Evolutionary conservation across 1,139 yeast genomes (phyloP).

Genomic region (Kodamaea alishanica): DNA sequence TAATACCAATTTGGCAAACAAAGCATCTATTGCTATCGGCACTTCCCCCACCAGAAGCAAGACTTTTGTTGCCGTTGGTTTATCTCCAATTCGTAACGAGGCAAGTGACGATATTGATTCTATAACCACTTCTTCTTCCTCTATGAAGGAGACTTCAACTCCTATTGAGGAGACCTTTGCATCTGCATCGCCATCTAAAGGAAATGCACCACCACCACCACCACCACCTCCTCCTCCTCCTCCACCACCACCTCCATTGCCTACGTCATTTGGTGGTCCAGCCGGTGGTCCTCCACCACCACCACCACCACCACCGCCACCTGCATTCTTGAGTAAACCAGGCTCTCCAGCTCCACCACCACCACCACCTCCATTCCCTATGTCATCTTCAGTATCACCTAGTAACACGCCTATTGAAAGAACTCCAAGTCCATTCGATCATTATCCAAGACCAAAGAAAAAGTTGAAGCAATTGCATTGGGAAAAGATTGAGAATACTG

Average conservation of each 20-base stretch:
- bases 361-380: constrained; percentile 21
- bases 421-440: constrained; percentile 44
- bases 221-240: constrained; percentile 26
- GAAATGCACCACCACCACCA: constrained; percentile 13
- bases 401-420: constrained; percentile 10
- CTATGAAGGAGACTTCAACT: background rate
- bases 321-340: constrained; percentile 26
- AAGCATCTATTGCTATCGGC: no score
- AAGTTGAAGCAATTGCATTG: constrained; percentile 79
- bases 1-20: no score
- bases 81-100: background rate
- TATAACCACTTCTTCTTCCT: background rate
- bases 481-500: constrained; percentile 65
- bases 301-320: constrained; percentile 25
- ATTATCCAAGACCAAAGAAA: constrained; percentile 70
- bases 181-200: constrained; percentile 13
- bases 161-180: background rate
- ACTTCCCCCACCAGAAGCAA: no score
- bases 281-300: constrained; percentile 11
- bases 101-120: background rate
- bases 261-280: constrained; percentile 9
- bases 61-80: no score
- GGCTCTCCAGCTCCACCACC: constrained; percentile 26
- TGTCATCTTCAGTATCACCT: constrained; percentile 7
- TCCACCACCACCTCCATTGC: constrained; percentile 18